phyloP scores from a whole-genome alignment of 2,329 filamentous ascomycete species.

The Fusarium haematococcum region DNA sequence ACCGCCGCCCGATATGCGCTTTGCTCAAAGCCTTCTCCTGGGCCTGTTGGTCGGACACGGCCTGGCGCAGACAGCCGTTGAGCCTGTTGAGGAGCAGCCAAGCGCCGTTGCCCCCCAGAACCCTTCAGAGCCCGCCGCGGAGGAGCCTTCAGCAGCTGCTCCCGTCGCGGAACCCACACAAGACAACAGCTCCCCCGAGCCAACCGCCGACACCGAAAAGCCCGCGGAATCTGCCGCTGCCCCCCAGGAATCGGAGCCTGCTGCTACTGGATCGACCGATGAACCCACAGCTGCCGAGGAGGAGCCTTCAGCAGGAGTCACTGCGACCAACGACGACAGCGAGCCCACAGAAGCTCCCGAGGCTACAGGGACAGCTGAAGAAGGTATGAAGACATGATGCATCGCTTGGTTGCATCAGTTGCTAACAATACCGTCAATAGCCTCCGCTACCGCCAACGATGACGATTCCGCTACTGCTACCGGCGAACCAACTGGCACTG shows the following conservation, averaged over 20 bases:
- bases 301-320: conserved; percentile 1
- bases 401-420: not conserved
- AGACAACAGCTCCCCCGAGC: not conserved
- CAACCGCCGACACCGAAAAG: conserved; percentile 5
- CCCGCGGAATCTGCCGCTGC: conserved; percentile 3
- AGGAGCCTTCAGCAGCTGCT: conserved; percentile 20
- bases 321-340: not conserved
- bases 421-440: conserved; percentile 9
- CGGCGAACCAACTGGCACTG: not conserved
- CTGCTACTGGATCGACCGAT: conserved; percentile 1
- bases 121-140: conserved; percentile 17
- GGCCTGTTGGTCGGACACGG: conserved; percentile 29
- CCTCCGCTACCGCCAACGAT: conserved; percentile 16
- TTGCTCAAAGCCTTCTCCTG: conserved; percentile 26
- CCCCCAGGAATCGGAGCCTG: not conserved
- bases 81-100: conserved; percentile 8
- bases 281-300: not conserved
- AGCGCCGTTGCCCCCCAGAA: conserved; percentile 16
- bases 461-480: not conserved
- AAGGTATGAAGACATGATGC: conserved; percentile 5
- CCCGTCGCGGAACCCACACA: conserved; percentile 7
- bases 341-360: conserved; percentile 15
- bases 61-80: conserved; percentile 22
- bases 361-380: conserved; percentile 15
- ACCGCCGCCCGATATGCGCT: conserved; percentile 19